Percentiles rank a stretch among this genome's conserved stretches.
Evolutionary conservation across 805 yeast species (phyloP).

Genomic region (Trichomonascus vanleenenianus): DNA sequence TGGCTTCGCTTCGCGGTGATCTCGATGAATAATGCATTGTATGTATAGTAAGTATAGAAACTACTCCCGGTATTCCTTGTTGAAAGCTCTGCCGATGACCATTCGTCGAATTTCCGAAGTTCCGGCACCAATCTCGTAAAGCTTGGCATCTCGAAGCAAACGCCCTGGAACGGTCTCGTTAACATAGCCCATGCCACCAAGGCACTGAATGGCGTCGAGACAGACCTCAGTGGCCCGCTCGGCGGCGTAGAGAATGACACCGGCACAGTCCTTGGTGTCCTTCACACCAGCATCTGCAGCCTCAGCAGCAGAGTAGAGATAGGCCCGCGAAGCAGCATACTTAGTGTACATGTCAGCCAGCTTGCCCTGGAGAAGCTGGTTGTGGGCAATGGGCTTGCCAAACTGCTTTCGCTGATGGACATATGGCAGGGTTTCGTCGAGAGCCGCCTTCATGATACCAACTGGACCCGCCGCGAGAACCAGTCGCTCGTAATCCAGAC

Average conservation of each 20-base stretch:
- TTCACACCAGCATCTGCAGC: conserved; percentile 21
- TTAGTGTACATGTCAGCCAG: conserved; percentile 29
- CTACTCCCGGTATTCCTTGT: conserved; percentile 20
- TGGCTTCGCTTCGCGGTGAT: no score
- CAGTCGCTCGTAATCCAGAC: conserved; percentile 26
- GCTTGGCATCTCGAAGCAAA: conserved; percentile 27
- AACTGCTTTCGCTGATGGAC: conserved; percentile 27
- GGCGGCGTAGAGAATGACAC: conserved; percentile 29
- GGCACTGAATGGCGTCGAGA: conserved; percentile 27
- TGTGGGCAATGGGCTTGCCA: conserved; percentile 26
- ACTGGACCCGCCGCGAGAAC: conserved; percentile 28
- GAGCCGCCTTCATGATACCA: conserved; percentile 26
- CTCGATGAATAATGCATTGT: no score
- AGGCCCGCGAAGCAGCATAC: conserved; percentile 26
- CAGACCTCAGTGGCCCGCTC: conserved; percentile 28
- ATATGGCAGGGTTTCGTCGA: conserved; percentile 27
- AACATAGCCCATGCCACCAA: conserved; percentile 30
- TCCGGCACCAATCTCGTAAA: conserved; percentile 29
- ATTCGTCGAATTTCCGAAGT: conserved; percentile 27
- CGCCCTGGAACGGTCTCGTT: conserved; percentile 27
- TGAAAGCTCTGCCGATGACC: conserved; percentile 28
- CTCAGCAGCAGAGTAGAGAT: conserved; percentile 22
- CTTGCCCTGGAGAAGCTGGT: conserved; percentile 28
- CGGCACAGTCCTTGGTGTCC: conserved; percentile 28
- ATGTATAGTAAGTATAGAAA: not conserved